phyloP scores from a whole-genome alignment of 495 filamentous ascomycete species.

The Aspergillus panamensis region DNA sequence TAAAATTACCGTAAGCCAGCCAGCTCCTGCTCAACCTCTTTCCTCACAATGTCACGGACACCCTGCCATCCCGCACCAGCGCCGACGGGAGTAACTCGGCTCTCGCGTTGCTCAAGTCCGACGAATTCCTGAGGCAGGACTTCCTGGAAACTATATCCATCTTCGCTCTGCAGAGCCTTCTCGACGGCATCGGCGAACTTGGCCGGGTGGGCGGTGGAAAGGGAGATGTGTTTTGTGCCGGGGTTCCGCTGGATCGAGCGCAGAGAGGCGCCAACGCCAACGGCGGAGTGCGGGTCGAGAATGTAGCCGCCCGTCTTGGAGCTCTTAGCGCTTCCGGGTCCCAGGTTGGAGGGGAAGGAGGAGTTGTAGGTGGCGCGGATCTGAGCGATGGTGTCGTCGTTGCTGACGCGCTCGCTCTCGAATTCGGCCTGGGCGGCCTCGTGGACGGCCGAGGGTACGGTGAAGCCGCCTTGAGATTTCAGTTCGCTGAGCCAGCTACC shows the following conservation, averaged over 20 bases:
- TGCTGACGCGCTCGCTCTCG: conserved; percentile 76
- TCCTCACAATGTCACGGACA: conserved; percentile 41
- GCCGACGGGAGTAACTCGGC: conserved; percentile 30
- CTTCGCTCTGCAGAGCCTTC: conserved; percentile 62
- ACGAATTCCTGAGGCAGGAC: conserved; percentile 77
- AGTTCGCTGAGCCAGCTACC: conserved; percentile 72
- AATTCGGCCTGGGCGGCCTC: conserved; percentile 63
- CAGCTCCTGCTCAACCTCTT: conserved; percentile 38
- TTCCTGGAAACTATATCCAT: conserved; percentile 65
- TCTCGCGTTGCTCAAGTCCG: conserved; percentile 62
- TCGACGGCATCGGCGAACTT: conserved; percentile 84
- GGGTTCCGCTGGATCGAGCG: conserved; percentile 58
- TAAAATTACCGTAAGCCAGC: conserved; percentile 18
- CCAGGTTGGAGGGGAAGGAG: conserved; percentile 33
- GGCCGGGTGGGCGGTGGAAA: conserved; percentile 90
- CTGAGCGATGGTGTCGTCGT: conserved; percentile 69
- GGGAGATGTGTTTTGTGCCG: conserved; percentile 62
- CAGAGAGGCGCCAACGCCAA: conserved; percentile 70
- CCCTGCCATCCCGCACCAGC: conserved; percentile 33
- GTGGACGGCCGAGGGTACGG: conserved; percentile 65
- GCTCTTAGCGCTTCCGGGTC: conserved; percentile 30
- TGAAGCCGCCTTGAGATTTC: conserved; percentile 77
- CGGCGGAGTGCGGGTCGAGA: conserved; percentile 87
- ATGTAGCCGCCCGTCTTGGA: conserved; percentile 57
- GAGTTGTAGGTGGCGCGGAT: conserved; percentile 63